A percentile compares a stretch with the other conserved stretches of the same genome.
Conservation (phyloP, 805 yeast genomes). For the Kluyveromyces dobzhanskii region DNA sequence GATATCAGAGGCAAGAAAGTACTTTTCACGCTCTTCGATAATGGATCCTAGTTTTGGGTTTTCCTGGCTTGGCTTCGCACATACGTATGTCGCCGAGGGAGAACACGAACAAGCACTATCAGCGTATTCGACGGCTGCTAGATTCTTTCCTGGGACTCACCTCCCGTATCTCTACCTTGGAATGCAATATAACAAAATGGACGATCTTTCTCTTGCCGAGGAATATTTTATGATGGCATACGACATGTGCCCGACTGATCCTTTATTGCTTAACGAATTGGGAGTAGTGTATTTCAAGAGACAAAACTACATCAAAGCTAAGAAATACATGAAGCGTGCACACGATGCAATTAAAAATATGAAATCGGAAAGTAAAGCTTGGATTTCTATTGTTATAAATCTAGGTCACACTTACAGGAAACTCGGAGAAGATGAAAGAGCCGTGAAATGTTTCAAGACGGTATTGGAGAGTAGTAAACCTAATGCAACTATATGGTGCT, state of each 20-base stretch:
- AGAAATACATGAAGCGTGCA: slow-evolving; percentile 62
- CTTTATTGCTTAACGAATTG: slow-evolving; percentile 79
- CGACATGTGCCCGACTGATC: slow-evolving; percentile 76
- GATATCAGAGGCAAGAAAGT: slow-evolving; percentile 75
- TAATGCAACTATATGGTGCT: slow-evolving; percentile 59
- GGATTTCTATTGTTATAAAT: slow-evolving; percentile 79
- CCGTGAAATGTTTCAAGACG: slow-evolving; percentile 67
- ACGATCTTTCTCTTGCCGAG: slow-evolving; percentile 71
- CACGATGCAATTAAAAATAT: slow-evolving; percentile 56
- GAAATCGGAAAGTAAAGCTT: slow-evolving; percentile 72
- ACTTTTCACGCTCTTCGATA: slow-evolving; percentile 81
- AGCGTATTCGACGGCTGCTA: slow-evolving; percentile 92
- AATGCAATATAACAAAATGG: slow-evolving; percentile 91
- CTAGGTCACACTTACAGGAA: slow-evolving; percentile 83
- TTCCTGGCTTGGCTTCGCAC: slow-evolving; percentile 98
- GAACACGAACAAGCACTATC: slow-evolving; percentile 98
- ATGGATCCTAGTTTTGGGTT: slow-evolving; percentile 85
- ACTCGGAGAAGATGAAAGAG: slow-evolving; percentile 49
- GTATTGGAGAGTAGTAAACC: slow-evolving; percentile 66
- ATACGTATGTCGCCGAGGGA: slow-evolving; percentile 95
- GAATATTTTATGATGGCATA: slow-evolving; percentile 75
- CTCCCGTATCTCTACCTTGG: slow-evolving; percentile 85
- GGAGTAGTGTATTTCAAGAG: slow-evolving; percentile 88
- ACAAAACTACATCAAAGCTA: slow-evolving; percentile 58
- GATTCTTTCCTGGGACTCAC: slow-evolving; percentile 86